Base-by-base conservation (phyloP, 2,329 filamentous ascomycete species). In the Neocucurbitaria cava region DNA sequence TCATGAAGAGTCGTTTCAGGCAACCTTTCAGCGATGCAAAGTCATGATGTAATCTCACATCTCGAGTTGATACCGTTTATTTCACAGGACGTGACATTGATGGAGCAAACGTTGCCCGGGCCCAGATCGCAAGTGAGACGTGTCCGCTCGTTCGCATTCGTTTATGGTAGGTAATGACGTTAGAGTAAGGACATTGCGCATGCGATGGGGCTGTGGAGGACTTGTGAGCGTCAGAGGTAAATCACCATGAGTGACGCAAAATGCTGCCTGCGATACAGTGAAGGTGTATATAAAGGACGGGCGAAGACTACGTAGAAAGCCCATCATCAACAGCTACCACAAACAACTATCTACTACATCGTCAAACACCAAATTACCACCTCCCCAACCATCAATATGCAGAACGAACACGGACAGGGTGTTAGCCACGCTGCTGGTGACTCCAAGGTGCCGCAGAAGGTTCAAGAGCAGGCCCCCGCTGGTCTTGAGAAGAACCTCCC, bases 351-450 rank as follows among this genome's bases (percentile, higher is more conserved):
- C 9, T 36, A 23, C 33, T 24, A 35, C 3, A 48, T 5, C 20
- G 7, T 33, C 18, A 36, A 49, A 18, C 13, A 28, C 8, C 41
- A 43, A 30, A 40, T 9, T 17, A 18, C 4, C n/a, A 8, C 41
- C 26, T 46, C 46, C 44, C 46, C 48, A 42, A n/a, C 23, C n/a
- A 49, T 42, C 38, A 56, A 39, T 31, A 66, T 67, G 66, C 57
- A 69, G 52, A 71, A 71, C 68, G 56, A 72, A 33, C 49, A 59
- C 24, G 73, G 74, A 49, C 75, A 76, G 56, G 75, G 73, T 46
- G 59, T 68, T n/a, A 76, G 73, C 45, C 76, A 78, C 70, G 76
- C 76, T 44, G 60, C 44, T 7, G 68, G 68, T 43, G 66, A 72
- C 54, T 76, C 74, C 26, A 68, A 71, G 38, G 70, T 78, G 13